These are phyloP conservation scores for Candida vartiovaarae DNA, from an alignment of 805 yeast species.

Conservation along the genomic window DNA sequence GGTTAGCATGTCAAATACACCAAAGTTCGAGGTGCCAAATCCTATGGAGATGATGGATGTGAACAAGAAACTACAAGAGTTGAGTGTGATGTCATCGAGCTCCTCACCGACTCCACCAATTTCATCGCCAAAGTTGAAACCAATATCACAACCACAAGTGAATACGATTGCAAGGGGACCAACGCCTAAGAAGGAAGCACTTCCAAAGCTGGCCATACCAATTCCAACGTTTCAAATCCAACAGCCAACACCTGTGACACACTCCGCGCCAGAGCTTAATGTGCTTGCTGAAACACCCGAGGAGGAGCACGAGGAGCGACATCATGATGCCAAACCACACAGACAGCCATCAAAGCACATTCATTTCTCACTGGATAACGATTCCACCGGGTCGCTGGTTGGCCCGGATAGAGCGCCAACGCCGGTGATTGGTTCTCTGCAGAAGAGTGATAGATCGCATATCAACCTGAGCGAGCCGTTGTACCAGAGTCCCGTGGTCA, in stretches of 20 bases:
- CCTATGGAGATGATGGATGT: slow-evolving; percentile 16
- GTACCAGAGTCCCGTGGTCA: slow-evolving; percentile 1
- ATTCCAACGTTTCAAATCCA: slow-evolving; percentile 6
- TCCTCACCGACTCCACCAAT: background rate
- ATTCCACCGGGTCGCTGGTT: background rate
- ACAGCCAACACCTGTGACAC: slow-evolving; percentile 8
- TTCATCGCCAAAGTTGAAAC: slow-evolving; percentile 4
- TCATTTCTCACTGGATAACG: background rate
- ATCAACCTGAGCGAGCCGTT: slow-evolving; percentile 10
- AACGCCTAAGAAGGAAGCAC: background rate
- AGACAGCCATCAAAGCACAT: background rate
- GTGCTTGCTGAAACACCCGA: background rate
- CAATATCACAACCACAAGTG: slow-evolving; percentile 5
- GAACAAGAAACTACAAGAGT: slow-evolving; percentile 17
- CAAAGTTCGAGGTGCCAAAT: slow-evolving; percentile 17
- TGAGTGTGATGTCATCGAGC: slow-evolving; percentile 6
- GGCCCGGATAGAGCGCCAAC: slow-evolving; percentile 9
- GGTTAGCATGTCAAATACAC: slow-evolving; percentile 14
- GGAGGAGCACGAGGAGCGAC: background rate
- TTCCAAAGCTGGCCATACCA: background rate
- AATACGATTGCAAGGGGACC: slow-evolving; percentile 7
- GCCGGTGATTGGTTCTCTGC: slow-evolving; percentile 18
- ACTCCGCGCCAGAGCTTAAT: background rate
- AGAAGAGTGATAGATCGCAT: background rate
- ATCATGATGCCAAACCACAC: background rate